Evolutionary conservation across 2,329 filamentous ascomycete species (phyloP), one percentile per base, ranked within the genome.

Genomic region (Fusarium siculi): DNA sequence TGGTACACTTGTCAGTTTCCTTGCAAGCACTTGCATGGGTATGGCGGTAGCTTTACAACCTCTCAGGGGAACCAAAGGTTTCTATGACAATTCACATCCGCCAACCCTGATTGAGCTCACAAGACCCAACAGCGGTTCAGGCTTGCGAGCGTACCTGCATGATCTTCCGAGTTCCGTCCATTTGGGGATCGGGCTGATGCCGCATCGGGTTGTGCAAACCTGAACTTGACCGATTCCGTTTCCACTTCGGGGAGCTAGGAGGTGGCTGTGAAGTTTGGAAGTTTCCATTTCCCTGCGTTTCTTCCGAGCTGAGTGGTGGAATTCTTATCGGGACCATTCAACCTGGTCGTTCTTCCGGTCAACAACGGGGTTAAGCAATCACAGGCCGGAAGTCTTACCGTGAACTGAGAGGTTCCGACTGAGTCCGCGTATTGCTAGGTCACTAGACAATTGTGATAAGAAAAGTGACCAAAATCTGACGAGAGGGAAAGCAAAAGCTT

Each of bases 261-360:
- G 55, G 63, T 73, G 47, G 66, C 58, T 55, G 44, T 61, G 49
- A 47, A 56, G 49, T 44, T 49, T 50, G 36, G 46, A 69, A 61
- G 32, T 44, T 64, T 72, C 68, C 44, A 52, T 68, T 47, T 56
- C 30, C 36, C 23, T 40, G 14, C 25, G 21, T 47, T 28, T 34
- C 52, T 55, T 37, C 52, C 25, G 39, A 60, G 60, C 53, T 74
- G 72, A 74, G 68, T 73, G 72, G 68, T 74, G 64, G 64, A 55
- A 62, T 74, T 68, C 49, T 30, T 58, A 14, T 44, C n/a, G 36
- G 15, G 32, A 12, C 25, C 37, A 11, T 49, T 30, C 47, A 52
- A 66, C 59, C 66, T 60, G 56, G 46, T 32, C 40, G 40, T 28
- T 34, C 34, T 44, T 43, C 44, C 39, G 14, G 34, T 19, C 34